Evolutionary conservation across 768 basidiomycete genomes (phyloP).

Genomic region (Cystobasidiopsis lactophilus): DNA sequence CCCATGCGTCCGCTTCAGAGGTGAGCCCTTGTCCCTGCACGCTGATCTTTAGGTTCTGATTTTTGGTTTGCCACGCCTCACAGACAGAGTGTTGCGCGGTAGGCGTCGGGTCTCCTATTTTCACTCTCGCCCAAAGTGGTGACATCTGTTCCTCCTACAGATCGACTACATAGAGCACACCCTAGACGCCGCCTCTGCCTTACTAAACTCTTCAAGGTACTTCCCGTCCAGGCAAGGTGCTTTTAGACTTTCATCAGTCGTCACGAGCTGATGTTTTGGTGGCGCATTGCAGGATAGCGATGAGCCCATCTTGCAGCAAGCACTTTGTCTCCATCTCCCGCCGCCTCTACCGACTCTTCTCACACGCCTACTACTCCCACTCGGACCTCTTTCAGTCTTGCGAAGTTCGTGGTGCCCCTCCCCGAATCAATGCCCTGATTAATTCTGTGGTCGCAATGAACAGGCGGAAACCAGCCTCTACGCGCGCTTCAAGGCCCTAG

Average conservation of each 20-base stretch:
- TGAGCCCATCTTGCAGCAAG: constrained; percentile 56
- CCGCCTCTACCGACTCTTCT: constrained; percentile 80
- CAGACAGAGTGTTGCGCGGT: constrained; percentile 46
- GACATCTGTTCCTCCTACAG: neutral
- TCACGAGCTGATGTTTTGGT: too few species aligned
- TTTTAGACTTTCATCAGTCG: constrained; percentile 13
- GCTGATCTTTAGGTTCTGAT: neutral
- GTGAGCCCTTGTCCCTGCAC: neutral
- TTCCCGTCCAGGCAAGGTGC: constrained; percentile 30
- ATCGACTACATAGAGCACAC: constrained; percentile 91
- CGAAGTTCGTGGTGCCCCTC: neutral
- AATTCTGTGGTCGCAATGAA: neutral
- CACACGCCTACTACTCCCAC: constrained; percentile 54
- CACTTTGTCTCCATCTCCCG: constrained; percentile 78
- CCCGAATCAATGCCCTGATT: neutral
- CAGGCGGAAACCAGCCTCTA: constrained; percentile 10
- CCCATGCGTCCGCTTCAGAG: constrained; percentile 34
- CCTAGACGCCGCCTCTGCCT: constrained; percentile 73
- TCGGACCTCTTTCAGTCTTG: constrained; percentile 9
- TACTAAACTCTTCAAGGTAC: constrained; percentile 69
- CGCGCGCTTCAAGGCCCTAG: constrained; percentile 7
- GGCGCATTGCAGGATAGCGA: constrained; percentile 38
- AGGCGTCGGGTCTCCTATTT: too few species aligned
- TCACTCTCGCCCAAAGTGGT: neutral
- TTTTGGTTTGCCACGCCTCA: neutral